Evolutionary conservation across 495 filamentous ascomycete genomes (phyloP), one percentile per base, ranked within the genome.

Genomic region (Neurospora cerealis): DNA sequence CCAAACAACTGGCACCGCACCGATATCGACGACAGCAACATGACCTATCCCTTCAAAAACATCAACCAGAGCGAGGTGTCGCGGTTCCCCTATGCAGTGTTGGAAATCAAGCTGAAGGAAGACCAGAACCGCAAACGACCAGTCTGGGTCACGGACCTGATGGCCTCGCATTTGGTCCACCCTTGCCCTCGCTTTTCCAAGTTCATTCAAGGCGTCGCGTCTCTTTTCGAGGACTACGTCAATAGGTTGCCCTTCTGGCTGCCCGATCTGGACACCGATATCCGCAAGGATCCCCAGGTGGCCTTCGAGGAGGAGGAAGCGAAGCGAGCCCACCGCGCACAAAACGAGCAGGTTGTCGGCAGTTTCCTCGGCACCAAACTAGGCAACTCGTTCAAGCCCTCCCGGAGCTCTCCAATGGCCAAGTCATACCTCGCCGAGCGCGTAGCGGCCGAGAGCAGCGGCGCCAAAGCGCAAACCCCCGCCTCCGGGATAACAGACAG

Each of bases 201-300:
- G 79, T 98, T 98, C 78, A 92, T 95, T 28, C 96, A 99, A 76
- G 96, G 96, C 73, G 90, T 96, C 2, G 94, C 95, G 15, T 89
- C 90, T 44, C 85, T 98, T 9, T 98, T 97, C 78, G 96, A 98
- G 74, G 96, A 98, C 79, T 86, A 97, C 79, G 95, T 99, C 81
- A 98, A 98, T 83, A 93, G 87, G 73, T 90, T 99, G 73, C 96
- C 96, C 5, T 97, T 98, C 86, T 99, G 96, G 96, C 88, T 98
- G 4, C 88, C 90, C 73, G 92, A 95, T 71, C 84, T 98, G 11
- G 95, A 97, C 75, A 93, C 88, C 41, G 96, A 99, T 77, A 98
- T 99, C 77, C 89, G 94, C 71, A 92, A 91, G 76, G 96, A 99
- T 79, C 96, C 96, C 3, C 91, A 96, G 79, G 87, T 88, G 40